Evolutionary conservation across 768 basidiomycete species (phyloP), one percentile per base, ranked within the genome.

Genomic region (Leucocoprinus birnbaumii): DNA sequence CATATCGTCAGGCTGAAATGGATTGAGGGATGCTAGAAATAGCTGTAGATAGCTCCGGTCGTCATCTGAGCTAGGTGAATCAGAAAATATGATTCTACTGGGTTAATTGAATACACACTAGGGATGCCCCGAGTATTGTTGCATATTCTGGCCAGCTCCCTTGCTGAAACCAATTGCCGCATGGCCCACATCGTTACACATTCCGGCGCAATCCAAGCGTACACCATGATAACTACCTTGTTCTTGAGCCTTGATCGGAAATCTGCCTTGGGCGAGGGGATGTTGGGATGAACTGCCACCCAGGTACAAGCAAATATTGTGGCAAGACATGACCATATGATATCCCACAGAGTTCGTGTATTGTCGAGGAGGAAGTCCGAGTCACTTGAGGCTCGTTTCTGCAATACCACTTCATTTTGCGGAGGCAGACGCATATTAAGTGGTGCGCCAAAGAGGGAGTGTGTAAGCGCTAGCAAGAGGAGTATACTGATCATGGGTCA

Each of bases 241-340:
- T 31, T 44, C 31, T 52, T 52, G 10, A 52, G 22, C 6, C 42
- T 22, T 3, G 27, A 35, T 7, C 19, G 19, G 41, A 6, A 45
- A 13, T 24, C 19, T 14, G 51, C 51, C 34, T 44, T 52, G 2
- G 51, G 51, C 11, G 51, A 52, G 35, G 63, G 63, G n/a, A 64
- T 48, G 24, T 64, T 64, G 31, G 31, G 31, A 31, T 31, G 31
- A 31, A 31, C 31, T 31, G 31, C 31, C 11, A 31, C 31, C 31
- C 65, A 65, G 2, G 63, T 60, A 45, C 61, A 66, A 3, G 60
- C 56, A 41, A 66, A 62, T 9, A 62, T 53, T 1, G 62, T 63
- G 1, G 56, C 60, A 3, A 65, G 21, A 40, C 65, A 63, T 18
- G 61, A 57, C 57, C 56, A 60, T 19, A 65, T 34, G 41, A 65